These are phyloP conservation scores for Blastocystis hominis DNA, from an alignment of 352 stramenopile species.

Conservation along the genomic window DNA sequence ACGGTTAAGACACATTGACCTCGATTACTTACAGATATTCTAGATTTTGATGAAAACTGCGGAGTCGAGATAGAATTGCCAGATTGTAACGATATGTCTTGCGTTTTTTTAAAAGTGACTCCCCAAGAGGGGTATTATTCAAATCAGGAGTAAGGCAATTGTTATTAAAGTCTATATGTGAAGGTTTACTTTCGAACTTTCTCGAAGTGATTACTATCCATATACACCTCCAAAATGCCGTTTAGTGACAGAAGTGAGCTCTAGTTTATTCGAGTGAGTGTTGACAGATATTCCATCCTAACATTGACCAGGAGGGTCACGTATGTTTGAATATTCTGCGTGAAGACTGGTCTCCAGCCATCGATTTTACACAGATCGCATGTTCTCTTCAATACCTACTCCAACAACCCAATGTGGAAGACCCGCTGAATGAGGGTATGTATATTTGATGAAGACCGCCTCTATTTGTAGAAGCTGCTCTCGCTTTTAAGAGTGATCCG, in stretches of 20 bases:
- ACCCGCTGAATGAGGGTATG: conserved; percentile 59
- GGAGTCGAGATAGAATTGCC: neutral
- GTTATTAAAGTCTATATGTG: neutral
- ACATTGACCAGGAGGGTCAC: conserved; percentile 62
- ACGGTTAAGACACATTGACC: neutral
- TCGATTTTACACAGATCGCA: conserved; percentile 62
- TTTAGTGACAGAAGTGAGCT: neutral
- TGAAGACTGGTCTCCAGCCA: conserved; percentile 63
- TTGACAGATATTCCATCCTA: conserved; percentile 62
- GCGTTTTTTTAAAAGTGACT: neutral
- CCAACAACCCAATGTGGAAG: conserved; percentile 59
- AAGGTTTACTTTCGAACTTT: neutral
- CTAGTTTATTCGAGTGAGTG: neutral
- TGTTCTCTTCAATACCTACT: conserved; percentile 62
- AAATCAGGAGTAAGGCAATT: neutral
- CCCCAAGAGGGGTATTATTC: neutral
- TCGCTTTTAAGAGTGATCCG: neutral
- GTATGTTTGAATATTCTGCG: conserved; percentile 62
- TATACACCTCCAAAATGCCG: neutral
- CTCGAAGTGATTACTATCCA: neutral
- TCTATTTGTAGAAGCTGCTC: neutral
- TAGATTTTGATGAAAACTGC: neutral
- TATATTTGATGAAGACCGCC: neutral
- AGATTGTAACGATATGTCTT: neutral
- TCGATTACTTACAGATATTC: neutral